phyloP scores from a whole-genome alignment of 75 land plant species.

The Pinus albicaulis region DNA sequence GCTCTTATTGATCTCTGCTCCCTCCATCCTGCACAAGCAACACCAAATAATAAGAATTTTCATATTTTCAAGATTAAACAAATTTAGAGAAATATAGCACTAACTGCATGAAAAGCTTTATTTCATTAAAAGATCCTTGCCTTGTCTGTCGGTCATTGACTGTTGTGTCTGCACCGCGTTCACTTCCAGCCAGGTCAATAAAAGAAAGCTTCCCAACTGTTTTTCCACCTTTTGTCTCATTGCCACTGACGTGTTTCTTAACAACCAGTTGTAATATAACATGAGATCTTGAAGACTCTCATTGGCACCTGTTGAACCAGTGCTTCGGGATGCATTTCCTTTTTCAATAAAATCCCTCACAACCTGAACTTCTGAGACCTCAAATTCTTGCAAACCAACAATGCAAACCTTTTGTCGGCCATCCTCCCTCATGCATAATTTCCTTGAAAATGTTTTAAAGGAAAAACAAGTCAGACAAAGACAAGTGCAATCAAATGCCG shows the following conservation, averaged over 20 bases:
- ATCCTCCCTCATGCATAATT: constrained; percentile 23
- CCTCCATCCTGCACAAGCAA: constrained; percentile 62
- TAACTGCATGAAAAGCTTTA: background rate
- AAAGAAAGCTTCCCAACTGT: constrained; percentile 47
- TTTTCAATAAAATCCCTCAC: constrained; percentile 51
- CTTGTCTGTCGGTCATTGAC: constrained; percentile 58
- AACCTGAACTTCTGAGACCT: constrained; percentile 44
- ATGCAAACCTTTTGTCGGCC: constrained; percentile 57
- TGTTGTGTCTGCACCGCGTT: constrained; percentile 58
- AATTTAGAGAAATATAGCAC: background rate
- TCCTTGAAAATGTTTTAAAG: constrained; percentile 1
- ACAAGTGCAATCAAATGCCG: background rate
- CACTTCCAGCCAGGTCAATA: constrained; percentile 61
- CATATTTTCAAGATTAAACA: background rate
- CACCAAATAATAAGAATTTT: background rate
- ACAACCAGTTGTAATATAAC: constrained; percentile 47
- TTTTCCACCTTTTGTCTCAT: constrained; percentile 22
- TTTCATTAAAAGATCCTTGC: constrained; percentile 8
- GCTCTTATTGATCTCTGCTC: constrained; percentile 99
- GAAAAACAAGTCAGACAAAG: background rate
- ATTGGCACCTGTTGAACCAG: constrained; percentile 59
- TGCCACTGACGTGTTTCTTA: constrained; percentile 30
- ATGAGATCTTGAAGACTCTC: constrained; percentile 59
- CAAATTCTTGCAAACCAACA: constrained; percentile 47
- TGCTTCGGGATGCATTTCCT: constrained; percentile 47